A percentile compares a stretch with the other conserved stretches of the same genome.
Conservation (phyloP, 2,329 filamentous ascomycete species). For the Aspergillus latus region DNA sequence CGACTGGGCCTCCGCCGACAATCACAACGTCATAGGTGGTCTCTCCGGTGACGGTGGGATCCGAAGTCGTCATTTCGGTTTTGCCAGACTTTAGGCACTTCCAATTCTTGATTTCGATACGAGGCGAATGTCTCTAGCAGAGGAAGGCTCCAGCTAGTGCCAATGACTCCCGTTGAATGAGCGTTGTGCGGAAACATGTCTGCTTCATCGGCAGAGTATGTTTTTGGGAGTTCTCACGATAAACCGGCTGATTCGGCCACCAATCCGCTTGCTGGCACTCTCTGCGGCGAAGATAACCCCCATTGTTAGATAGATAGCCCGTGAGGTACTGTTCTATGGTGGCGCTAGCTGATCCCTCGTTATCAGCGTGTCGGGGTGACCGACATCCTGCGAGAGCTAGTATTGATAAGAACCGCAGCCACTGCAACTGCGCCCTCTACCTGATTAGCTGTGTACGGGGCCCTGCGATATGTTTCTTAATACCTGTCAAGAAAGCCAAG, state of each 20-base stretch:
- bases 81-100: not conserved
- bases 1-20: slow-evolving; percentile 11
- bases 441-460: not conserved
- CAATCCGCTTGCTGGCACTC: not conserved
- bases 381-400: not conserved
- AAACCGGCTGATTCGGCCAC: not conserved
- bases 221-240: not conserved
- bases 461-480: not conserved
- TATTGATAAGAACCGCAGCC: not conserved
- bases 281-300: not conserved
- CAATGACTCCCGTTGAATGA: not conserved
- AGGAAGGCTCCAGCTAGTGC: not conserved
- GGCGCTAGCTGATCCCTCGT: not conserved
- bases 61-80: not conserved
- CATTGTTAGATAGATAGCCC: not conserved
- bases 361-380: not conserved
- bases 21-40: slow-evolving; percentile 3
- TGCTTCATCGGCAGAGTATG: not conserved
- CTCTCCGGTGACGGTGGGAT: not conserved
- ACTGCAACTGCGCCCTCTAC: not conserved
- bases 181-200: not conserved
- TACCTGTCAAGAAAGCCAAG: not conserved
- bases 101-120: not conserved
- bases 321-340: not conserved
- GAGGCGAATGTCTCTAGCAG: not conserved